Conservation (phyloP, 1,284 basidiomycete species). For the Lignosus rhinocerotis region DNA sequence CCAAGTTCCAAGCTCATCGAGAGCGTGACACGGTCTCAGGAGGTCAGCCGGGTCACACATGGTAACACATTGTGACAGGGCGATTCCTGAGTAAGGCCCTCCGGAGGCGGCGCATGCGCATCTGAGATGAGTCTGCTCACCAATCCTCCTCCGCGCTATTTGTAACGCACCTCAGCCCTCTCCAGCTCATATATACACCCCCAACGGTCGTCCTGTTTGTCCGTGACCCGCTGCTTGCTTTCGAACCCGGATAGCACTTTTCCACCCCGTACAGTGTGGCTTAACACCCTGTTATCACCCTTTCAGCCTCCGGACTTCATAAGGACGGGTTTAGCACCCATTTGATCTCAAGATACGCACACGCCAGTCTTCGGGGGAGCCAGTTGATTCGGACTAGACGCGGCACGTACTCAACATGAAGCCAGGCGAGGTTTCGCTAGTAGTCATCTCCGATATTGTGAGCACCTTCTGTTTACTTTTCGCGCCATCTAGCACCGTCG, state of each 20-base stretch:
- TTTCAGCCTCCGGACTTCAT: not conserved
- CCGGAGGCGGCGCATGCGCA: conserved; percentile 19
- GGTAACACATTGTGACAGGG: conserved; percentile 14
- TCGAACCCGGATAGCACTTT: conserved; percentile 5
- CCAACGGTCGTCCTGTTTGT: conserved; percentile 15
- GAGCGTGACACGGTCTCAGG: not conserved
- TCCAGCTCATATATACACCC: conserved; percentile 22
- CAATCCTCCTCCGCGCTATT: conserved; percentile 25
- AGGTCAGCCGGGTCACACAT: not conserved
- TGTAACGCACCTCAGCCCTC: conserved; percentile 16
- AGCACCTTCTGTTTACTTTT: conserved; percentile 31
- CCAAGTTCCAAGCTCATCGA: not conserved
- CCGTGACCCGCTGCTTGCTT: conserved; percentile 9
- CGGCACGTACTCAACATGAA: conserved; percentile 18
- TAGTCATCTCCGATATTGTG: conserved; percentile 73
- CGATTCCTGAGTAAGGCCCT: conserved; percentile 12
- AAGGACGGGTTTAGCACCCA: not conserved
- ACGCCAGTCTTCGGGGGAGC: conserved; percentile 8
- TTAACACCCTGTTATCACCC: not conserved
- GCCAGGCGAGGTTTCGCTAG: conserved; percentile 56
- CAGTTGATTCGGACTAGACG: not conserved
- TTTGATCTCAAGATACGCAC: conserved; percentile 1
- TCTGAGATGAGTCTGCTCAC: conserved; percentile 23
- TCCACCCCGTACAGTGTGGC: conserved; percentile 2
- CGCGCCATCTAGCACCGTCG: conserved; percentile 4